Conservation (phyloP, 1,284 basidiomycete species). For the Pyrrhoderma noxium region DNA sequence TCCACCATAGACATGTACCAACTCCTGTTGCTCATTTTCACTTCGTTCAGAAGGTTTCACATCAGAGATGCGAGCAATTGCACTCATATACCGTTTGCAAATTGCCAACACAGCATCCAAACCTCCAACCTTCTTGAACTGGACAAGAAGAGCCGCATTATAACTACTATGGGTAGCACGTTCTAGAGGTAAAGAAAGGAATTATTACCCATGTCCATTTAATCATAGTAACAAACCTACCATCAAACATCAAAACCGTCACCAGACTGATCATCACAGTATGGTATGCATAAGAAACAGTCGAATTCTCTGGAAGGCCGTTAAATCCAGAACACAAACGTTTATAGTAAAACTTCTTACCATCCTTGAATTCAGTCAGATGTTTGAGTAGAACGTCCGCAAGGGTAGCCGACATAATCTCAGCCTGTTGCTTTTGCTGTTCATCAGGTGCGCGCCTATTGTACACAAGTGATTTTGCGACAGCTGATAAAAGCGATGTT, state of each 20-base stretch:
- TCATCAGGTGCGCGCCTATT: constrained; percentile 74
- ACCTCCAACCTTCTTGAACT: constrained; percentile 71
- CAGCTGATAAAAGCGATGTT: not conserved
- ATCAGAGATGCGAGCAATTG: constrained; percentile 46
- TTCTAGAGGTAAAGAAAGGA: constrained; percentile 38
- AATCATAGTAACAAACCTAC: constrained; percentile 36
- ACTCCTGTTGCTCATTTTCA: constrained; percentile 50
- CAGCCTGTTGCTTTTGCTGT: constrained; percentile 73
- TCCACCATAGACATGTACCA: constrained; percentile 72
- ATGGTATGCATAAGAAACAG: constrained; percentile 56
- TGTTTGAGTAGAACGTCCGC: constrained; percentile 72
- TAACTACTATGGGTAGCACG: constrained; percentile 67
- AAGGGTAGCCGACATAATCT: constrained; percentile 60
- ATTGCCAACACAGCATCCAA: constrained; percentile 62
- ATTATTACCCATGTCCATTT: not conserved
- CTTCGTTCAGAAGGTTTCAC: constrained; percentile 48
- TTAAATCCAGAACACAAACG: constrained; percentile 11
- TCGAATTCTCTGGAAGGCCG: constrained; percentile 24
- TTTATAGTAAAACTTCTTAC: constrained; percentile 35
- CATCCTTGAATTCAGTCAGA: constrained; percentile 49
- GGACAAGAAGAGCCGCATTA: constrained; percentile 75
- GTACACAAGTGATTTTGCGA: constrained; percentile 83
- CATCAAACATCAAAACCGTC: constrained; percentile 76
- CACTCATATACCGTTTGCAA: constrained; percentile 49
- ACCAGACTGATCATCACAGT: constrained; percentile 75